These are phyloP conservation scores for Lasiodiplodia theobromae DNA, from an alignment of 2,329 filamentous ascomycete species.

Conservation along the genomic window DNA sequence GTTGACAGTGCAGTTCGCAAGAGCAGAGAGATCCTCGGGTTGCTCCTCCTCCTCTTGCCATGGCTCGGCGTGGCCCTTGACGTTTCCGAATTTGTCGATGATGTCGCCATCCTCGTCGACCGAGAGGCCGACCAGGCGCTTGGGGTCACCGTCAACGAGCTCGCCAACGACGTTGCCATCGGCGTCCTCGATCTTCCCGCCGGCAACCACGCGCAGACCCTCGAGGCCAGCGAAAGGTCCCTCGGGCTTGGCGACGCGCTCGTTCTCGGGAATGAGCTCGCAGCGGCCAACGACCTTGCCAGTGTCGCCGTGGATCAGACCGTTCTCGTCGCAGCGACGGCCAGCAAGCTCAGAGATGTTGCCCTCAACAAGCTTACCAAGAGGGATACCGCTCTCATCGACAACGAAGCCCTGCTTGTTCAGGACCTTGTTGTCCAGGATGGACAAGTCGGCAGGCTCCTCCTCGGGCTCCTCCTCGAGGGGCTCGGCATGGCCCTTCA, in stretches of 20 bases:
- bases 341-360: constrained; percentile 69
- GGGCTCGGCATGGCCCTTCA: constrained; percentile 66
- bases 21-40: constrained; percentile 63
- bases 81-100: constrained; percentile 67
- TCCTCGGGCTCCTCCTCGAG: constrained; percentile 57
- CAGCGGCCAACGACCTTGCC: constrained; percentile 73
- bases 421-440: constrained; percentile 54
- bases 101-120: constrained; percentile 70
- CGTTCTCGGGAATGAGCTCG: constrained; percentile 72
- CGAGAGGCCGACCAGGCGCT: constrained; percentile 64
- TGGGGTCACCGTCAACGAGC: constrained; percentile 65
- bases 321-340: constrained; percentile 74
- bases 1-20: constrained; percentile 69
- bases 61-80: constrained; percentile 66
- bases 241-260: constrained; percentile 61
- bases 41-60: constrained; percentile 56
- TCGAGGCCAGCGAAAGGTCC: constrained; percentile 59
- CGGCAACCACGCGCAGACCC: constrained; percentile 56
- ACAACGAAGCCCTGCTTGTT: constrained; percentile 61
- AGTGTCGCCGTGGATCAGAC: constrained; percentile 74
- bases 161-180: constrained; percentile 60
- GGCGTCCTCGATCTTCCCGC: constrained; percentile 58
- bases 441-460: constrained; percentile 52
- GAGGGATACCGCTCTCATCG: constrained; percentile 56
- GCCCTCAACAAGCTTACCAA: constrained; percentile 71